Evolutionary conservation across 2,329 filamentous ascomycete species (phyloP).

Genomic region (Dryadomyces quercus-mongolicae): DNA sequence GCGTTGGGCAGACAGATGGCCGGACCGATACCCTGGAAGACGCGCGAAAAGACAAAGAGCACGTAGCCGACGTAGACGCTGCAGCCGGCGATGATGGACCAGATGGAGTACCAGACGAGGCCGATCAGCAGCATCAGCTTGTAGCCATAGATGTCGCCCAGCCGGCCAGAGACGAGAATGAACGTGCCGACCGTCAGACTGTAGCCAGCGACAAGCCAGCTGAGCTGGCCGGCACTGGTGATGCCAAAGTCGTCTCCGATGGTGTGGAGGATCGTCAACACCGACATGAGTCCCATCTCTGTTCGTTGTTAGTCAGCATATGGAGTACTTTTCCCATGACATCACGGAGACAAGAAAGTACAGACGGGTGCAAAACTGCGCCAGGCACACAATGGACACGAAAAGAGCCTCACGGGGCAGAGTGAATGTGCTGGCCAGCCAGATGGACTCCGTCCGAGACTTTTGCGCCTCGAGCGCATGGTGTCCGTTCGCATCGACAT

Average conservation of each 20-base stretch:
- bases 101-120: constrained; percentile 39
- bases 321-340: too few relatives aligned
- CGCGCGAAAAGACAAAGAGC: constrained; percentile 13
- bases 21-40: constrained; percentile 36
- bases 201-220: constrained; percentile 46
- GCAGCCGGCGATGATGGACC: constrained; percentile 37
- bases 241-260: constrained; percentile 33
- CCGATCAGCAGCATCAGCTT: constrained; percentile 40
- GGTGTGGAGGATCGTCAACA: constrained; percentile 31
- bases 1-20: constrained; percentile 52
- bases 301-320: not conserved
- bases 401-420: constrained; percentile 18
- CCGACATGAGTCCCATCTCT: constrained; percentile 29
- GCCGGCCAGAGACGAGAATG: constrained; percentile 39
- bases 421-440: not conserved
- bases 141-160: constrained; percentile 46
- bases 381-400: constrained; percentile 22
- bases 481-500: not conserved
- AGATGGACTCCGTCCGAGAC: not conserved
- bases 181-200: constrained; percentile 42
- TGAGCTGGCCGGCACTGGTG: constrained; percentile 28
- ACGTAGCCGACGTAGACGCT: constrained; percentile 28
- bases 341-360: too few relatives aligned
- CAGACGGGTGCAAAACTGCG: constrained; percentile 27
- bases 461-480: not conserved